Percentiles rank a stretch among this genome's conserved stretches.
Evolutionary conservation across 2,329 filamentous ascomycete genomes (phyloP).

Genomic region (Colletotrichum coccodes): DNA sequence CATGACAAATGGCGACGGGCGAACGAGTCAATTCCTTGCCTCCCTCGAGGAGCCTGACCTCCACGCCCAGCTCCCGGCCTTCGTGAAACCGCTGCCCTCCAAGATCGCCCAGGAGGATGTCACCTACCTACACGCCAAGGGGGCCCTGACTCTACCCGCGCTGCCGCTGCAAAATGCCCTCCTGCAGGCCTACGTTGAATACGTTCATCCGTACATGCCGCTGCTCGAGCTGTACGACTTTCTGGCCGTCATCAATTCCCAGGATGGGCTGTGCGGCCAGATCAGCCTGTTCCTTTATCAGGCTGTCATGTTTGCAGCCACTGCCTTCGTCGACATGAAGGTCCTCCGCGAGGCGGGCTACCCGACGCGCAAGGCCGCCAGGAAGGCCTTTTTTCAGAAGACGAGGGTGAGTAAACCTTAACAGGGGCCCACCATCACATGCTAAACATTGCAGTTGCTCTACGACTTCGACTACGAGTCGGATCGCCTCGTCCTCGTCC

Average conservation of each 20-base stretch:
- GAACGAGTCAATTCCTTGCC: slow-evolving; percentile 54
- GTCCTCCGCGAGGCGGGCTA: slow-evolving; percentile 83
- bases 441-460: slow-evolving; percentile 66
- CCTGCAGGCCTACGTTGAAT: slow-evolving; percentile 85
- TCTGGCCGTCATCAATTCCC: slow-evolving; percentile 67
- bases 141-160: slow-evolving; percentile 81
- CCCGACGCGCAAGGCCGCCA: slow-evolving; percentile 79
- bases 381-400: slow-evolving; percentile 90
- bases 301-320: slow-evolving; percentile 92
- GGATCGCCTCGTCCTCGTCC: slow-evolving; percentile 88
- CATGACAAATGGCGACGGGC: slow-evolving; percentile 40
- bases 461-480: slow-evolving; percentile 97
- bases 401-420: slow-evolving; percentile 72
- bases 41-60: slow-evolving; percentile 60
- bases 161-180: slow-evolving; percentile 80
- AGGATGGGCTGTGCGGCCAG: slow-evolving; percentile 76
- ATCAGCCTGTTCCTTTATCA: slow-evolving; percentile 91
- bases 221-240: slow-evolving; percentile 77
- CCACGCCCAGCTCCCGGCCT: slow-evolving; percentile 66
- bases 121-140: slow-evolving; percentile 84
- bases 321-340: slow-evolving; percentile 86
- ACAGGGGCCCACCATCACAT: slow-evolving; percentile 38
- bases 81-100: slow-evolving; percentile 81
- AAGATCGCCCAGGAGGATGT: slow-evolving; percentile 86
- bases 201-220: slow-evolving; percentile 94